Evolutionary conservation across 345 rosid genomes (phyloP).

Genomic region (Bruguiera sexangula): DNA sequence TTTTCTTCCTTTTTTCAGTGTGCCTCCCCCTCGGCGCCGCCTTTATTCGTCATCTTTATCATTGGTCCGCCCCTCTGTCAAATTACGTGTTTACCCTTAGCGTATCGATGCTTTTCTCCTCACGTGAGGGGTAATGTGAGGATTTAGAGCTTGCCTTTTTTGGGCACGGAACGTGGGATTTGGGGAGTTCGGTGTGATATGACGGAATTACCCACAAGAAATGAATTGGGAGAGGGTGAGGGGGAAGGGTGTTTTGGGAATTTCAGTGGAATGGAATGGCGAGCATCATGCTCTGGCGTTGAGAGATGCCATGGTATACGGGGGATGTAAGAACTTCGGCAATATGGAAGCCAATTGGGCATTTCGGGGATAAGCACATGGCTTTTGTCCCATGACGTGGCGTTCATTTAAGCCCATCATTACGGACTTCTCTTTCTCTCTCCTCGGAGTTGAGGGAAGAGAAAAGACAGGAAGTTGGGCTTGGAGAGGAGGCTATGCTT

Average conservation of each 20-base stretch:
- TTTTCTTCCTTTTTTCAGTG: slow-evolving; percentile 22
- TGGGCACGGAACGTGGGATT: background rate
- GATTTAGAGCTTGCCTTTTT: background rate
- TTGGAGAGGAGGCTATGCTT: too few relatives aligned
- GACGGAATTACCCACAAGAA: slow-evolving; percentile 2
- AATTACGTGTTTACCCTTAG: slow-evolving; percentile 32
- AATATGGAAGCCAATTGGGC: too few relatives aligned
- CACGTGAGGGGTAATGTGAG: background rate
- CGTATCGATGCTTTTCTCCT: background rate
- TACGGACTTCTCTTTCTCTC: background rate
- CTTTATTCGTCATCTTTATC: background rate
- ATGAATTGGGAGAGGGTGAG: background rate
- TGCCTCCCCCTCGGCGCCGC: slow-evolving; percentile 26
- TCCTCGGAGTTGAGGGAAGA: too few relatives aligned
- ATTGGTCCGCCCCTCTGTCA: slow-evolving; percentile 4
- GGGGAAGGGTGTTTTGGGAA: slow-evolving; percentile 23
- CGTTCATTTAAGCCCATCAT: slow-evolving; percentile 5
- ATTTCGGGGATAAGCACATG: slow-evolving; percentile 25
- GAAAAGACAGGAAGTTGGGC: too few relatives aligned
- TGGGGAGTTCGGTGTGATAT: background rate
- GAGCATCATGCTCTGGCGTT: background rate
- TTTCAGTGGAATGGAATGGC: background rate
- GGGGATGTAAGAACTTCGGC: background rate
- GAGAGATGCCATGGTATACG: slow-evolving; percentile 36
- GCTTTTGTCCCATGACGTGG: slow-evolving; percentile 37